Conservation (phyloP, 495 filamentous ascomycete genomes). For the Neurospora sp. region DNA sequence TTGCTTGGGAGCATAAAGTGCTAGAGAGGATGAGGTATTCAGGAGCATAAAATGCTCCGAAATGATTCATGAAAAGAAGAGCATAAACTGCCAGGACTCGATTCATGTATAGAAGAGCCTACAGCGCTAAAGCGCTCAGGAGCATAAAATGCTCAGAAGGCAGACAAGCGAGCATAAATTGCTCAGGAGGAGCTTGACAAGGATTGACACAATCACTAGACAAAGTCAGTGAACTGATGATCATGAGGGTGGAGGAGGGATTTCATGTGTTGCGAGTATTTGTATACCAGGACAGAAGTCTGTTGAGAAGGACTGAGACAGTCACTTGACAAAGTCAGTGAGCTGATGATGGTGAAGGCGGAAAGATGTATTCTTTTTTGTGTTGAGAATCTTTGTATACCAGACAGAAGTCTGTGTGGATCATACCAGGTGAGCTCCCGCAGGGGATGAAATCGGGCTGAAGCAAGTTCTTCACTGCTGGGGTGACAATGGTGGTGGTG, state of each 20-base stretch:
- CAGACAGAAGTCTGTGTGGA: not conserved
- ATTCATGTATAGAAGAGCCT: not conserved
- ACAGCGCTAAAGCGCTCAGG: not conserved
- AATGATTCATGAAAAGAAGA: not conserved
- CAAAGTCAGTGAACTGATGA: not conserved
- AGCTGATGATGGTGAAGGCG: not conserved
- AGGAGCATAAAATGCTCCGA: not conserved
- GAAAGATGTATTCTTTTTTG: not conserved
- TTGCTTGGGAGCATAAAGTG: not conserved
- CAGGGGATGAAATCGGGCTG: too few species aligned
- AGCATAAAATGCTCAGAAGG: not conserved
- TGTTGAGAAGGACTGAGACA: not conserved
- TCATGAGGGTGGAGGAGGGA: not conserved
- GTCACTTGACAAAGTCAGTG: not conserved
- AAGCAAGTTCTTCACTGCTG: not conserved
- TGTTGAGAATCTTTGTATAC: not conserved
- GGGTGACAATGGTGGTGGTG: not conserved
- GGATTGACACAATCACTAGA: not conserved
- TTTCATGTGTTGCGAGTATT: not conserved
- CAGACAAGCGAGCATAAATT: not conserved
- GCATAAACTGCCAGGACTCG: not conserved
- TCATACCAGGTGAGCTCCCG: not conserved
- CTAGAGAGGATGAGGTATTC: not conserved
- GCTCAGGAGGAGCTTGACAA: not conserved
- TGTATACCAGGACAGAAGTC: not conserved